These are phyloP conservation scores for Singerocomus inundabilis DNA, from an alignment of 1,284 basidiomycete species.

Conservation along the genomic window DNA sequence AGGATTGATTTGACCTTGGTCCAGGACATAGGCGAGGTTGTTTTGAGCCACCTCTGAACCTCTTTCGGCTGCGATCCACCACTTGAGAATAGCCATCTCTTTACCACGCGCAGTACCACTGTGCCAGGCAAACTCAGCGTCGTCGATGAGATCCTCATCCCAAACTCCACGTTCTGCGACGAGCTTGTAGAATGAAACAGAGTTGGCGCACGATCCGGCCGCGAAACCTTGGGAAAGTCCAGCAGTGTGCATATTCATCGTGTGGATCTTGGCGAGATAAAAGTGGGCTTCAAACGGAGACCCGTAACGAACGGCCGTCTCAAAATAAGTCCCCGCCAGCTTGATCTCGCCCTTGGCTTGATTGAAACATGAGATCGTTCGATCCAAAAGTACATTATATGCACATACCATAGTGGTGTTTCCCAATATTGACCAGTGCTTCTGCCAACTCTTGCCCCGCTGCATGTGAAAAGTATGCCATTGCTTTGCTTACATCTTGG, in stretches of 20 bases:
- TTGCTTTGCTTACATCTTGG: slow-evolving; percentile 70
- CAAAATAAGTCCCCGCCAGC: slow-evolving; percentile 71
- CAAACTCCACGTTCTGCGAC: slow-evolving; percentile 87
- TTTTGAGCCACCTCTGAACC: slow-evolving; percentile 94
- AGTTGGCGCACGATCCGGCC: slow-evolving; percentile 76
- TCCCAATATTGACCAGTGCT: slow-evolving; percentile 88
- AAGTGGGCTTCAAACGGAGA: slow-evolving; percentile 93
- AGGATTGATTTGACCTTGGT: slow-evolving; percentile 63
- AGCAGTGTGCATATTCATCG: slow-evolving; percentile 47
- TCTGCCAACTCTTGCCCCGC: slow-evolving; percentile 86
- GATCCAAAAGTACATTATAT: background rate
- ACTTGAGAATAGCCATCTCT: slow-evolving; percentile 81
- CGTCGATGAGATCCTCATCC: slow-evolving; percentile 80
- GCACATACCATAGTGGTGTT: slow-evolving; percentile 72
- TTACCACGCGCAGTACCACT: slow-evolving; percentile 65
- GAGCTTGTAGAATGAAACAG: slow-evolving; percentile 87
- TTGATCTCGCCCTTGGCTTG: slow-evolving; percentile 63
- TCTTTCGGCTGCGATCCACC: slow-evolving; percentile 91
- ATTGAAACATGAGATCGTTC: slow-evolving; percentile 12
- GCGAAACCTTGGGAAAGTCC: slow-evolving; percentile 46
- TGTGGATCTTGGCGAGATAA: slow-evolving; percentile 82
- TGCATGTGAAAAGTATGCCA: slow-evolving; percentile 73
- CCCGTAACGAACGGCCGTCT: slow-evolving; percentile 79
- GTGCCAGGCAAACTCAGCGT: slow-evolving; percentile 82
- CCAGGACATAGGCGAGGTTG: slow-evolving; percentile 91